Evolutionary conservation across 768 basidiomycete species (phyloP), one percentile per base, ranked within the genome.

Genomic region (Suillus cothurnatus): DNA sequence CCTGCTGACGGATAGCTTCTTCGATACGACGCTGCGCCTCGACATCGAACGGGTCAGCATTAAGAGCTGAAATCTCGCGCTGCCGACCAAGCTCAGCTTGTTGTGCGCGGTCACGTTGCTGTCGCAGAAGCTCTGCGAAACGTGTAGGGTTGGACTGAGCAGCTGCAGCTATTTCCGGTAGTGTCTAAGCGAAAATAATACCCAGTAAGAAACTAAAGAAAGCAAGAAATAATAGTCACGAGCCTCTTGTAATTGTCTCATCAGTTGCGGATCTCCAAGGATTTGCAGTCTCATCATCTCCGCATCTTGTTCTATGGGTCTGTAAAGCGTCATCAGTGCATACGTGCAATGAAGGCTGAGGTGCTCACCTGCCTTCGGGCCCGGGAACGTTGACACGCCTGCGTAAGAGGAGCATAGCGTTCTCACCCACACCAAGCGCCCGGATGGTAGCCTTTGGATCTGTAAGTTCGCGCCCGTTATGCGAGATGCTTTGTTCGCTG

Each of bases 21-120:
- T 97, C 97, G 63, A 99, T 99, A 81, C 85, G 89, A 65, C 82
- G 82, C 78, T 99, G 97, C 1, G 95, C 95, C 73, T 98, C 95
- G 1, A 97, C 79, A 72, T 97, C 89, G 77, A 85, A 98, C 1
- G 97, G 95, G 76, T 98, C 90, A 1, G 91, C 89, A 70, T 97
- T 92, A 66, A 98, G 83, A 19, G 80, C 78, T 68, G 81, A 82
- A 56, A 91, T 85, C 74, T 89, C 89, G 45, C 81, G 86, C 67
- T 88, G 86, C 23, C 81, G 83, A 43, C 81, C 81, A 34, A 87
- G 62, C 66, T 93, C 89, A 0, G 81, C 79, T 17, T 83, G 77
- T 26, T 79, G 67, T 31, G 88, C 86, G 36, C 86, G 84, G 55
- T 84, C 82, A 39, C 85, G 82, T 17, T 86, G 83, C 59, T 90